Percentiles rank a stretch among this genome's conserved stretches.
These are phyloP conservation scores for Colletotrichum sp. DNA, from an alignment of 2,329 filamentous ascomycete species.

Conservation along the genomic window DNA sequence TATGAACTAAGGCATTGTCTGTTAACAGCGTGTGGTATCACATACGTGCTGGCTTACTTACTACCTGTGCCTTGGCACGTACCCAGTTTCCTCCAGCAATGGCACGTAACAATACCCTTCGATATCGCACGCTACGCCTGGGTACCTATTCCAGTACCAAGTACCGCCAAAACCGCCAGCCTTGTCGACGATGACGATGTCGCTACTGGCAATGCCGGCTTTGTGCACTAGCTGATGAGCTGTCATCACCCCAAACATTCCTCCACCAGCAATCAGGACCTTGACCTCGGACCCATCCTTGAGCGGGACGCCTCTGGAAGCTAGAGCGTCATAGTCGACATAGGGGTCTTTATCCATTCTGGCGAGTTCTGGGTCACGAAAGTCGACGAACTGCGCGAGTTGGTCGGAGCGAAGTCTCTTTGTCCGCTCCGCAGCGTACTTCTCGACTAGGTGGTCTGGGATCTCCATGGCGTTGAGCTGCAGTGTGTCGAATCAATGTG, in stretches of 20 bases:
- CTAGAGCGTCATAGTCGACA: not conserved
- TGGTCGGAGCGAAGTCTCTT: not conserved
- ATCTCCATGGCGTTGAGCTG: not conserved
- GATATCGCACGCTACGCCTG: constrained; percentile 58
- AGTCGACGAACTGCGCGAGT: not conserved
- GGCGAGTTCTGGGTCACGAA: not conserved
- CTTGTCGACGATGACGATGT: constrained; percentile 35
- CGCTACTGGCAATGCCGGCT: not conserved
- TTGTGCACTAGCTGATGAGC: not conserved
- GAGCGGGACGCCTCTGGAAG: not conserved
- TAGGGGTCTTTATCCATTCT: not conserved
- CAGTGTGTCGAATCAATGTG: not conserved
- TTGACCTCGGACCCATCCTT: not conserved
- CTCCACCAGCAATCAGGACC: not conserved
- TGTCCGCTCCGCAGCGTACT: not conserved
- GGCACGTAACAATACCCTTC: constrained; percentile 40
- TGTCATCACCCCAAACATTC: not conserved
- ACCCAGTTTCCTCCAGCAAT: constrained; percentile 12
- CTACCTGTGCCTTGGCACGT: constrained; percentile 30
- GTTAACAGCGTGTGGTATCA: not conserved
- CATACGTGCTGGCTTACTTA: not conserved
- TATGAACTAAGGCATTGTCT: constrained; percentile 3
- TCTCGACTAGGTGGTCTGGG: not conserved
- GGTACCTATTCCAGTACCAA: constrained; percentile 58
- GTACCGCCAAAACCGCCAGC: constrained; percentile 52